These are phyloP conservation scores for Anthostomella pinea DNA, from an alignment of 2,329 filamentous ascomycete genomes.

Conservation along the genomic window DNA sequence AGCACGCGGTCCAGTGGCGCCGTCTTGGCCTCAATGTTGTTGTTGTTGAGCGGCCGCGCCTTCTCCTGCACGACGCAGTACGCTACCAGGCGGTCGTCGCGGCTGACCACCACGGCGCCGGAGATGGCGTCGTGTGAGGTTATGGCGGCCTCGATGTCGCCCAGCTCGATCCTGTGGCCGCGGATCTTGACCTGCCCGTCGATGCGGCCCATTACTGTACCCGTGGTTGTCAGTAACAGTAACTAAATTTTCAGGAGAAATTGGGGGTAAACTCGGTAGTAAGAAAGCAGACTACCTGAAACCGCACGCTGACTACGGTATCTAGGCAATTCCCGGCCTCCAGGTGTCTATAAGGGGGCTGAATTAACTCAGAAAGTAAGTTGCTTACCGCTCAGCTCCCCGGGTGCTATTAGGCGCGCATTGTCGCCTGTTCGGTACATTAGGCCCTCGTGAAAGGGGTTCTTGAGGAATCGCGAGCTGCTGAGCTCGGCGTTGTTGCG, in stretches of 20 bases:
- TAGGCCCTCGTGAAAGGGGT: conserved; percentile 21
- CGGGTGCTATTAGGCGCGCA: conserved; percentile 14
- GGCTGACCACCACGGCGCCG: conserved; percentile 24
- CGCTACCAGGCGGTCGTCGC: conserved; percentile 29
- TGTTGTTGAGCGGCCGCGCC: neutral
- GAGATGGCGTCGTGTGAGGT: conserved; percentile 19
- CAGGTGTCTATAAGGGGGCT: no score
- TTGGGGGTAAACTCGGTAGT: no score
- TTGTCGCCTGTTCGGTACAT: conserved; percentile 30
- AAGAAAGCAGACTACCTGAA: no score
- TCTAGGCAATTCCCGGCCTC: no score
- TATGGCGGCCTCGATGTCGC: conserved; percentile 29
- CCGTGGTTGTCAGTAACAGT: no score
- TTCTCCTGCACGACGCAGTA: conserved; percentile 27
- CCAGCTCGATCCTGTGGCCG: conserved; percentile 29
- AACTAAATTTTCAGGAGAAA: no score
- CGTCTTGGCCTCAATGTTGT: neutral
- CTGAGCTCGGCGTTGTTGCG: conserved; percentile 20
- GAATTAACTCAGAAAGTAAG: no score
- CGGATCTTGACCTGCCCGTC: conserved; percentile 31
- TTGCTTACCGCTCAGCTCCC: conserved; percentile 17
- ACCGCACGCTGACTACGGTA: no score
- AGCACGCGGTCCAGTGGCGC: conserved; percentile 13
- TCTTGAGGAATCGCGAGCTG: conserved; percentile 17
- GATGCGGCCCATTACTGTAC: conserved; percentile 24